phyloP scores from a whole-genome alignment of 2,329 filamentous ascomycete species.

The Aspergillus flavus region DNA sequence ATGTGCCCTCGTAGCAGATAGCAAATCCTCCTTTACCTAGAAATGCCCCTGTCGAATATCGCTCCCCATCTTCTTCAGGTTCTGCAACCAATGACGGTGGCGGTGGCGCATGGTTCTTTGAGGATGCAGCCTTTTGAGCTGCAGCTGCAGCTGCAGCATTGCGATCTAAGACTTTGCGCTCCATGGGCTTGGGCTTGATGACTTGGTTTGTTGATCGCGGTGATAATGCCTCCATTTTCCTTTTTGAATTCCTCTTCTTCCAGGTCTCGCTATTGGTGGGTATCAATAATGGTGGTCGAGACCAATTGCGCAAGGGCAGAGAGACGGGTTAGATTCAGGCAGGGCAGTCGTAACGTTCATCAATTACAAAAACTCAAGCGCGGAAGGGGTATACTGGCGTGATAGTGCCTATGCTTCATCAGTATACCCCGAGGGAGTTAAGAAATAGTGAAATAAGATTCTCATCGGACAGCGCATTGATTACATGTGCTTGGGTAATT shows the following conservation, averaged over 20 bases:
- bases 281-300: constrained; percentile 26
- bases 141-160: constrained; percentile 32
- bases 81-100: constrained; percentile 49
- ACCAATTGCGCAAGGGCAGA: constrained; percentile 10
- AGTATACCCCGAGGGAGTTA: constrained; percentile 4
- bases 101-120: constrained; percentile 49
- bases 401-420: constrained; percentile 10
- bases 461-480: neutral
- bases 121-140: constrained; percentile 36
- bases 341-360: constrained; percentile 25
- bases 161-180: constrained; percentile 42
- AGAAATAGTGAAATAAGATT: neutral
- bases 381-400: constrained; percentile 21
- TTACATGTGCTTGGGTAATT: neutral
- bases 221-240: constrained; percentile 52
- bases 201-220: constrained; percentile 52
- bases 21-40: constrained; percentile 56
- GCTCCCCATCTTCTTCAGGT: constrained; percentile 48
- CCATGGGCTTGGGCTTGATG: constrained; percentile 45
- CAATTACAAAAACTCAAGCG: constrained; percentile 20
- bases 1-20: constrained; percentile 52
- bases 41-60: constrained; percentile 49
- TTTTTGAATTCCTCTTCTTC: constrained; percentile 9
- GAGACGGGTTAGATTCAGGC: constrained; percentile 6
- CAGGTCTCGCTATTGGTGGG: constrained; percentile 17